Evolutionary conservation across 495 filamentous ascomycete species (phyloP).

Genomic region (Pyrenula aspistea): DNA sequence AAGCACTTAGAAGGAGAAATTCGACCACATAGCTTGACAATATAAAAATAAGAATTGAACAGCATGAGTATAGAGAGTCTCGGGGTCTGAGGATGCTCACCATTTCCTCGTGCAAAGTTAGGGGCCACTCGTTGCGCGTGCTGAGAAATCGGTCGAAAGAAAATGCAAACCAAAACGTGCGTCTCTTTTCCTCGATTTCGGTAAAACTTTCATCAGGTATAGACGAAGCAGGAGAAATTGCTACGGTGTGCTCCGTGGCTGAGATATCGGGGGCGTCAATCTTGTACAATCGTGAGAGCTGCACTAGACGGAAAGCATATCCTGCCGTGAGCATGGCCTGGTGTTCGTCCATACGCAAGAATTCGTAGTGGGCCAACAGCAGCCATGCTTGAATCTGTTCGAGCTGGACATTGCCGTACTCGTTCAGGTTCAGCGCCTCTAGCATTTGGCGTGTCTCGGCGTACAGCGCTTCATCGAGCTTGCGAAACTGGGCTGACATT

Average conservation of each 20-base stretch:
- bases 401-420: slow-evolving; percentile 3
- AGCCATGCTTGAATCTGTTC: slow-evolving; percentile 38
- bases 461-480: slow-evolving; percentile 14
- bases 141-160: slow-evolving; percentile 32
- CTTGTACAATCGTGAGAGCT: slow-evolving; percentile 33
- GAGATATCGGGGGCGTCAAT: slow-evolving; percentile 23
- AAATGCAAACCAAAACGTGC: slow-evolving; percentile 38
- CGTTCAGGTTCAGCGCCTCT: slow-evolving; percentile 3
- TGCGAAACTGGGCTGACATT: slow-evolving; percentile 12
- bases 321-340: slow-evolving; percentile 39
- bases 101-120: slow-evolving; percentile 31
- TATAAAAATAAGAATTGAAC: too few species aligned
- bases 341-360: slow-evolving; percentile 26
- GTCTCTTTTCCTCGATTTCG: slow-evolving; percentile 26
- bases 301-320: slow-evolving; percentile 36
- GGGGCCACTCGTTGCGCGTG: slow-evolving; percentile 23
- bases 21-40: too few species aligned
- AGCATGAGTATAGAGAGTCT: neutral
- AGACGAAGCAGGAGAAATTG: neutral
- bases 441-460: slow-evolving; percentile 10
- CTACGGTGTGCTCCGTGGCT: neutral
- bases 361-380: slow-evolving; percentile 35
- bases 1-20: too few species aligned
- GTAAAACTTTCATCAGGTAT: slow-evolving; percentile 1
- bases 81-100: slow-evolving; percentile 13